Percentiles rank a stretch among this genome's conserved stretches.
Evolutionary conservation across 2,329 filamentous ascomycete genomes (phyloP).

Genomic region (Metarhizium guizhouense): DNA sequence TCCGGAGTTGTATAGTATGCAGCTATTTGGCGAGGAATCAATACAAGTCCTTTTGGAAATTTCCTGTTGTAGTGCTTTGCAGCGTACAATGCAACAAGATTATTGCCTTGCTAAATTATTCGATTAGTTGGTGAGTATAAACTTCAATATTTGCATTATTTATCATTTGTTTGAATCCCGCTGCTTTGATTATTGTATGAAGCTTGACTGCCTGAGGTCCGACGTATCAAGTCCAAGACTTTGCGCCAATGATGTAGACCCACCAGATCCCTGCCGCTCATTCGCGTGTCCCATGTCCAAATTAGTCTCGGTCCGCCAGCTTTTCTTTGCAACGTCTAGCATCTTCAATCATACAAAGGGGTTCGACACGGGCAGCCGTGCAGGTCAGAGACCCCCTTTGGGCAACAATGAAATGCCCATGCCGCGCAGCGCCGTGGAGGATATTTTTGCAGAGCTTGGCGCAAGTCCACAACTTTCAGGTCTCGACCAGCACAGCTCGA

Average conservation of each 20-base stretch:
- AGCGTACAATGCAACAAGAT: no score
- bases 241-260: not conserved
- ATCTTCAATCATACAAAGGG: not conserved
- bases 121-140: no score
- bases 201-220: no score
- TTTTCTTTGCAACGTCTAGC: not conserved
- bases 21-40: not conserved
- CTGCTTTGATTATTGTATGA: no score
- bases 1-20: not conserved
- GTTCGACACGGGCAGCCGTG: not conserved
- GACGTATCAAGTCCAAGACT: no score
- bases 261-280: conserved; percentile 4
- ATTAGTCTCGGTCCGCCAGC: not conserved
- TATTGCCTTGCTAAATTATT: no score
- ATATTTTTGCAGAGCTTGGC: conserved; percentile 39
- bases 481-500: conserved; percentile 1
- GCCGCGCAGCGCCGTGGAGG: conserved; percentile 33
- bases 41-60: not conserved
- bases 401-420: conserved; percentile 36
- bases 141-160: no score
- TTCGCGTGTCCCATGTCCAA: not conserved
- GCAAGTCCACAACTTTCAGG: conserved; percentile 27
- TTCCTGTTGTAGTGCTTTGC: no score
- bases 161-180: no score
- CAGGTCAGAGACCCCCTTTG: not conserved